Evolutionary conservation across 768 basidiomycete species (phyloP).

Genomic region (Lactifluus piperatus): DNA sequence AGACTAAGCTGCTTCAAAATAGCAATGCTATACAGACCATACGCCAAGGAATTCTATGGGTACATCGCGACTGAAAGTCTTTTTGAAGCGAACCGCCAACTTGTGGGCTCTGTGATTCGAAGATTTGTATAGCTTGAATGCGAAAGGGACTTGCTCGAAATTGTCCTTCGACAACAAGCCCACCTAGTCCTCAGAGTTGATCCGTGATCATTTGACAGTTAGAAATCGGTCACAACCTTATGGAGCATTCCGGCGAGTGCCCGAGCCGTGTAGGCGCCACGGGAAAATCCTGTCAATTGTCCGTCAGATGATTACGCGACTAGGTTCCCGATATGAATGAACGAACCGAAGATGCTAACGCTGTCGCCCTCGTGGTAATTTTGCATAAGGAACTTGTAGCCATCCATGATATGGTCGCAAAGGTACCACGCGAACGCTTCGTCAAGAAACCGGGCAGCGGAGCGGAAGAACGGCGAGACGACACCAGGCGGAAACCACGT

Average conservation of each 20-base stretch:
- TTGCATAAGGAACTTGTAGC: conserved; percentile 73
- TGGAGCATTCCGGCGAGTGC: conserved; percentile 70
- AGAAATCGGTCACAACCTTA: conserved; percentile 37
- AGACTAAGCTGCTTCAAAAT: neutral
- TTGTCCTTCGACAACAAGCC: conserved; percentile 65
- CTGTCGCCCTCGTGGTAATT: conserved; percentile 64
- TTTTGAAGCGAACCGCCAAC: conserved; percentile 60
- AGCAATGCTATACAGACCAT: conserved; percentile 38
- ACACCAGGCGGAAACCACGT: conserved; percentile 9
- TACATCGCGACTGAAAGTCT: conserved; percentile 56
- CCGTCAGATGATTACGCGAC: neutral
- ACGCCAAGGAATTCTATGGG: conserved; percentile 76
- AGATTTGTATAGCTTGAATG: conserved; percentile 61
- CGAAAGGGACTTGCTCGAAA: conserved; percentile 59
- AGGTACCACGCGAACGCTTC: conserved; percentile 10
- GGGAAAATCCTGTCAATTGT: conserved; percentile 57
- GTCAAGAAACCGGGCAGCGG: neutral
- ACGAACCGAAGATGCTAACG: conserved; percentile 61
- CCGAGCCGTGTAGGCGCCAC: conserved; percentile 56
- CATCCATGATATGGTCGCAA: conserved; percentile 36
- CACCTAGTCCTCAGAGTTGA: conserved; percentile 35
- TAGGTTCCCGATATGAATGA: neutral
- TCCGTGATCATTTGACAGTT: neutral
- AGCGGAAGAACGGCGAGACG: conserved; percentile 4
- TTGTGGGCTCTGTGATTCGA: conserved; percentile 37